Conservation (phyloP, 768 basidiomycete genomes). For the Podaxis sp. region DNA sequence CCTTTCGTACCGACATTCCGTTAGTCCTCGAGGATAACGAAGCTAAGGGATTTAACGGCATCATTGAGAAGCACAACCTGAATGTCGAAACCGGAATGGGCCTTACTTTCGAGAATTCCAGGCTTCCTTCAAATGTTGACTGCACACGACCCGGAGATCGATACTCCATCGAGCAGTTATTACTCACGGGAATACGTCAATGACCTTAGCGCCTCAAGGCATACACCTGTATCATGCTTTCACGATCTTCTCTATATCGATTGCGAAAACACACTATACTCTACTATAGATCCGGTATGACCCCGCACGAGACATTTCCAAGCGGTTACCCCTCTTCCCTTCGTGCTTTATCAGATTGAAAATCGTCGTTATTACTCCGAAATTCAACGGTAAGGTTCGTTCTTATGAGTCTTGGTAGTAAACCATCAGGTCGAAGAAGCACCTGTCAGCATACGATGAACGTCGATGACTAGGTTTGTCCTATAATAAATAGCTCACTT, state of each 20-base stretch:
- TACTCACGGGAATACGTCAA: background rate
- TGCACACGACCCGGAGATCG: background rate
- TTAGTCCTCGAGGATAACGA: background rate
- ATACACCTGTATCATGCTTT: background rate
- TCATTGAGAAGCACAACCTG: background rate
- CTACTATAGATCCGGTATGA: background rate
- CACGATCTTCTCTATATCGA: slow-evolving; percentile 5
- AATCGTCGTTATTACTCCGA: no score
- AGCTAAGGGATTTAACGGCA: background rate
- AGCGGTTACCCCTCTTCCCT: background rate
- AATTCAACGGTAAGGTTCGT: no score
- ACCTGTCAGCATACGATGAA: background rate
- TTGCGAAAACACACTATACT: background rate
- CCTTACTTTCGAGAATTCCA: background rate
- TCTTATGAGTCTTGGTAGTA: no score
- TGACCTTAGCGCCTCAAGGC: slow-evolving; percentile 3
- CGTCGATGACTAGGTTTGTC: background rate
- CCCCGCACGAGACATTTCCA: background rate
- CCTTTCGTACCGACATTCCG: background rate
- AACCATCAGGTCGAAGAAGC: background rate
- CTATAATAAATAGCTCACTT: no score
- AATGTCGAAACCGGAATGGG: background rate
- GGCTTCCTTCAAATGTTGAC: background rate
- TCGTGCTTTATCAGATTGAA: background rate
- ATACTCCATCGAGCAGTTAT: background rate